A percentile compares a stretch with the other conserved stretches of the same genome.
phyloP scores from a whole-genome alignment of 2,329 filamentous ascomycete species.

The Stemphylium vesicarium region DNA sequence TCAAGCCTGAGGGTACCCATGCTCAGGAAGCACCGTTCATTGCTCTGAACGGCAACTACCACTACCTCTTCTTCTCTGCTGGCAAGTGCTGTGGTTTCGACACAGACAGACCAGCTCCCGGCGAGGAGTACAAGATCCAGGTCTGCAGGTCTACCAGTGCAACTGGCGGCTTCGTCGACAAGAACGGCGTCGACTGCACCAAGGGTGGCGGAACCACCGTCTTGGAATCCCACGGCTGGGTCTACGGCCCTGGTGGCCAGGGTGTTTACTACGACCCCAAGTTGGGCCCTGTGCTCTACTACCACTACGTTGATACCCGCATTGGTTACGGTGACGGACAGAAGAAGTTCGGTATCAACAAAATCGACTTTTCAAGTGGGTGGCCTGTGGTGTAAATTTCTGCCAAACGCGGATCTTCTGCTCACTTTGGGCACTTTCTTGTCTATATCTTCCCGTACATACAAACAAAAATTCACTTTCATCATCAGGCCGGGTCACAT shows the following conservation, averaged over 20 bases:
- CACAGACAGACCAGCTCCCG: conserved; percentile 56
- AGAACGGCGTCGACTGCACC: conserved; percentile 60
- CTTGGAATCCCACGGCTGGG: conserved; percentile 63
- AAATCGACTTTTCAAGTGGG: conserved; percentile 56
- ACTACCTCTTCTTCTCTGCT: conserved; percentile 69
- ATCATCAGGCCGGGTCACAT: too few relatives aligned
- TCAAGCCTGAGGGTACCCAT: conserved; percentile 58
- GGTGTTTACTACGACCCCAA: conserved; percentile 61
- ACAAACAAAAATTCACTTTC: too few relatives aligned
- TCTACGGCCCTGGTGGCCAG: conserved; percentile 72
- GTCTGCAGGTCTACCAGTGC: conserved; percentile 65
- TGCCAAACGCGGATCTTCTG: too few relatives aligned
- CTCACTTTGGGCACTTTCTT: too few relatives aligned
- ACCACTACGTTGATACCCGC: conserved; percentile 65
- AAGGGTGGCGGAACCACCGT: conserved; percentile 66
- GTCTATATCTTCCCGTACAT: too few relatives aligned
- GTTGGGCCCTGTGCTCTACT: conserved; percentile 64
- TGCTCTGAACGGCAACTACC: conserved; percentile 62
- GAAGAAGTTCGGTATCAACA: conserved; percentile 62
- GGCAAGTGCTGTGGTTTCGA: conserved; percentile 70
- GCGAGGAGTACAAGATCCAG: conserved; percentile 70
- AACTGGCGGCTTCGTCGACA: conserved; percentile 64
- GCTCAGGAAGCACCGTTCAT: conserved; percentile 65
- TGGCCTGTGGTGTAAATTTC: conserved; percentile 53
- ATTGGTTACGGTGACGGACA: conserved; percentile 60